These are phyloP conservation scores for Leccinellum albellum DNA, from an alignment of 768 basidiomycete species.

Conservation along the genomic window DNA sequence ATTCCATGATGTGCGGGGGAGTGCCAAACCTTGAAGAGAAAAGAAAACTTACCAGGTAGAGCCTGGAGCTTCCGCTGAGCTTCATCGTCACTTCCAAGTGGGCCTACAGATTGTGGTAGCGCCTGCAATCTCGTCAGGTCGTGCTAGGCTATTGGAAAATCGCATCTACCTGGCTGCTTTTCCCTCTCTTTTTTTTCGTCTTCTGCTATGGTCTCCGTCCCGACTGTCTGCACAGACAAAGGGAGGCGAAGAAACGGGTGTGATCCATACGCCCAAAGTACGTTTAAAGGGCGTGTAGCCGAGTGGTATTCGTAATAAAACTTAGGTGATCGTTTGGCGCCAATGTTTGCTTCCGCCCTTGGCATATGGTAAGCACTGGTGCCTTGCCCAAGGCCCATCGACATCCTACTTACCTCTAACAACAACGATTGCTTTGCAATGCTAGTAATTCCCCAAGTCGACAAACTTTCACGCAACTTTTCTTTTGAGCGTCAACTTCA, in stretches of 20 bases:
- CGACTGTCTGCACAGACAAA: neutral
- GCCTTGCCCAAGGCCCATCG: no score
- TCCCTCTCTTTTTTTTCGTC: neutral
- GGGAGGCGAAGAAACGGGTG: neutral
- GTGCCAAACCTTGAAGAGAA: conserved; percentile 1
- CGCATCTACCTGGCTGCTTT: neutral
- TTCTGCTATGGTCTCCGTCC: neutral
- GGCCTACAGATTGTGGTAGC: neutral
- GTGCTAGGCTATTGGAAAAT: neutral
- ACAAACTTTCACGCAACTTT: no score
- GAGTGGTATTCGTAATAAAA: neutral
- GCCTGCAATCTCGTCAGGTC: neutral
- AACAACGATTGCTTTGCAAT: neutral
- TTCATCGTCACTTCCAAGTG: conserved; percentile 5
- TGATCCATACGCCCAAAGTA: neutral
- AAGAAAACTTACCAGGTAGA: conserved; percentile 13
- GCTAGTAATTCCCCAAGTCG: neutral
- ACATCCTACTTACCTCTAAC: neutral
- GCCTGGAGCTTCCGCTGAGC: conserved; percentile 3
- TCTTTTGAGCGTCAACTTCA: no score
- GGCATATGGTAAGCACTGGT: no score
- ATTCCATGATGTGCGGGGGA: neutral
- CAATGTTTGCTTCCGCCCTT: neutral
- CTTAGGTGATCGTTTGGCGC: neutral
- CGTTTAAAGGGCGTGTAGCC: neutral